These are phyloP conservation scores for Salix udensis DNA, from an alignment of 345 rosid species.

Conservation along the genomic window DNA sequence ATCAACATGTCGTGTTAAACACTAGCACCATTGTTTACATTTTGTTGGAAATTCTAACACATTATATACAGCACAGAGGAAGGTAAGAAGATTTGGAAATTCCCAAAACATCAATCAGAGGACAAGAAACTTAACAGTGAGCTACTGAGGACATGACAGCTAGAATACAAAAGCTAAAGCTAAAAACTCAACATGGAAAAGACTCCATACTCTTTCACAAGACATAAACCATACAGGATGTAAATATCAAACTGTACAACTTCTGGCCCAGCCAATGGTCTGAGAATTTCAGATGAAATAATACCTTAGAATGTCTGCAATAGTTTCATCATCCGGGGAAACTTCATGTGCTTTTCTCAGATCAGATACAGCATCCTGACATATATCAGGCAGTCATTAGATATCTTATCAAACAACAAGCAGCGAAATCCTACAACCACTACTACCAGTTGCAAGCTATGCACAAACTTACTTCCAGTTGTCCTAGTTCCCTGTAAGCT, in stretches of 20 bases:
- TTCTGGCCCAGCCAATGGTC: neutral
- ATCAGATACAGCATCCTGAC: constrained; percentile 79
- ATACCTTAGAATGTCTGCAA: constrained; percentile 76
- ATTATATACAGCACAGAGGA: neutral
- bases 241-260: constrained; percentile 5
- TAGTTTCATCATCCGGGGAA: constrained; percentile 84
- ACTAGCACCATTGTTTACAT: neutral
- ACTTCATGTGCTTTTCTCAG: constrained; percentile 73
- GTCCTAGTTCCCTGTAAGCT: constrained; percentile 78
- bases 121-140: neutral
- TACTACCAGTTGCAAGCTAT: constrained; percentile 4
- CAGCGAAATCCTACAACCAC: constrained; percentile 13
- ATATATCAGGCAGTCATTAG: constrained; percentile 13
- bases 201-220: neutral
- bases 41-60: neutral
- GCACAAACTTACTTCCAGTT: constrained; percentile 61
- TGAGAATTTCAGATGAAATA: constrained; percentile 7
- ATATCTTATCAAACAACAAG: neutral
- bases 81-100: neutral
- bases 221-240: neutral
- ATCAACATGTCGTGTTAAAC: neutral
- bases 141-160: neutral
- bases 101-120: neutral
- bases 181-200: neutral
- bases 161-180: neutral